Evolutionary conservation across 768 basidiomycete genomes (phyloP).

Genomic region (Boletus huronensis): DNA sequence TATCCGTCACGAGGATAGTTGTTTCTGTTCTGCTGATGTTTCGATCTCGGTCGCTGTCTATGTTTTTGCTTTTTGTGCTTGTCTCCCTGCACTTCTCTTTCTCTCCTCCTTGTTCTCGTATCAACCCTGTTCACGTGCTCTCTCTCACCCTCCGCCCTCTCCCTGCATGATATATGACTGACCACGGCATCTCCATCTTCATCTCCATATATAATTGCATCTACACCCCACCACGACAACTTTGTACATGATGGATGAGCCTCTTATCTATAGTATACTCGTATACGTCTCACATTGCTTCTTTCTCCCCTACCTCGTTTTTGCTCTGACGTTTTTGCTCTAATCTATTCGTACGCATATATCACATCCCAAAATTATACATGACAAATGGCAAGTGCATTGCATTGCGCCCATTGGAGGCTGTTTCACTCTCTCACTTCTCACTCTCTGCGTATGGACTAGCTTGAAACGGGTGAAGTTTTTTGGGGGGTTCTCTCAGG

Average conservation of each 20-base stretch:
- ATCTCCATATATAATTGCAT: background rate
- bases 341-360: slow-evolving; percentile 4
- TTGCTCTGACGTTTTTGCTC: background rate
- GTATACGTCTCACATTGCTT: background rate
- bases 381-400: background rate
- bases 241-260: slow-evolving; percentile 1
- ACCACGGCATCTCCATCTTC: background rate
- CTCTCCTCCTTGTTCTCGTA: too few species aligned
- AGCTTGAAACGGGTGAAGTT: too few species aligned
- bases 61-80: background rate
- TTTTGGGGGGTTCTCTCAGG: too few species aligned
- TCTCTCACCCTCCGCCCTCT: too few species aligned
- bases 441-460: too few species aligned
- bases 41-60: background rate
- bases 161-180: background rate
- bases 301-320: background rate
- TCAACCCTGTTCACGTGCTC: too few species aligned
- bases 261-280: background rate
- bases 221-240: background rate
- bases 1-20: slow-evolving; percentile 12
- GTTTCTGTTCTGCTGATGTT: background rate
- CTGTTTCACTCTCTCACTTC: too few species aligned
- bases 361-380: background rate
- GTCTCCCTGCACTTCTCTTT: background rate
- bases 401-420: too few species aligned